phyloP scores from a whole-genome alignment of 116 monocot genomes.

The Papilionanthe hybrid region DNA sequence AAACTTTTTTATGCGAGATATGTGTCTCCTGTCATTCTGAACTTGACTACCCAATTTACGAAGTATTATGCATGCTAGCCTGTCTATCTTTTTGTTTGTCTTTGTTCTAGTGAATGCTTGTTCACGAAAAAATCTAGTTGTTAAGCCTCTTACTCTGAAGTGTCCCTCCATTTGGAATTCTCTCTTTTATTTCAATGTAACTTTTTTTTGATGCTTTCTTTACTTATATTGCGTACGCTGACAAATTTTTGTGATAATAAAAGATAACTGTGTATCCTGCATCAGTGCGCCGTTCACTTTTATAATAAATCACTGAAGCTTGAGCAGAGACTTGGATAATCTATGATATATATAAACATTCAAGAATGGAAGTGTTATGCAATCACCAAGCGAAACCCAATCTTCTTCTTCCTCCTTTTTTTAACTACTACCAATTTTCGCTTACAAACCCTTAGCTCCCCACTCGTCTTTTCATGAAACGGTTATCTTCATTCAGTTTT shows the following conservation, averaged over 20 bases:
- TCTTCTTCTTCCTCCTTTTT: neutral
- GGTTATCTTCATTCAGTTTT: too few relatives aligned
- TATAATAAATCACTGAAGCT: neutral
- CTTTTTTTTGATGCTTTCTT: neutral
- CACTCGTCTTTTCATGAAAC: neutral
- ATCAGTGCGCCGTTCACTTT: neutral
- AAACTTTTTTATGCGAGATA: neutral
- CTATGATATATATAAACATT: neutral
- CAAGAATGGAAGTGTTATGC: neutral
- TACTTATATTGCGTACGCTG: neutral
- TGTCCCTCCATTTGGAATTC: neutral
- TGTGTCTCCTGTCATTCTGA: neutral
- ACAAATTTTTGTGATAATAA: neutral
- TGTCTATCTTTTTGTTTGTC: neutral
- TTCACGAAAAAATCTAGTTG: too few relatives aligned
- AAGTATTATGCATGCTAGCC: neutral
- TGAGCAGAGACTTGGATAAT: neutral
- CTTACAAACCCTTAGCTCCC: neutral
- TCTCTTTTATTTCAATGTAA: neutral
- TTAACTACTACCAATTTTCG: neutral
- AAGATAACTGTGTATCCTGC: neutral
- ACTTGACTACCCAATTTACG: neutral
- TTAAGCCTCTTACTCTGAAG: neutral
- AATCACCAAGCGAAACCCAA: neutral
- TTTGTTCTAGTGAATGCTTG: neutral